Percentiles rank a stretch among this genome's conserved stretches.
These are phyloP conservation scores for Plectosphaerella plurivora DNA, from an alignment of 2,329 filamentous ascomycete species.

Conservation along the genomic window DNA sequence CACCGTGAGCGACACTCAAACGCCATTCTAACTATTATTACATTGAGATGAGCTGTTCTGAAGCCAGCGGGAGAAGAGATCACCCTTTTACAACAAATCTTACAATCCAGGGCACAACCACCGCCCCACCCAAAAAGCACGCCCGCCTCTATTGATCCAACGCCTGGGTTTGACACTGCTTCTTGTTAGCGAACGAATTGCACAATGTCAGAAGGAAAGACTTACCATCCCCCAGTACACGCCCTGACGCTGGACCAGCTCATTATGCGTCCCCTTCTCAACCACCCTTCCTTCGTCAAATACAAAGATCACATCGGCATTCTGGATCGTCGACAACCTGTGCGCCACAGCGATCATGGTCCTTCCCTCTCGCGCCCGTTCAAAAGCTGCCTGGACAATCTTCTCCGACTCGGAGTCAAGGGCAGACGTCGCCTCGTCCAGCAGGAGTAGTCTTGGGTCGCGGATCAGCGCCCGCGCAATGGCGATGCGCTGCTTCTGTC, in stretches of 20 bases:
- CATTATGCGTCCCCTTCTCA: slow-evolving; percentile 33
- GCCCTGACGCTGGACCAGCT: slow-evolving; percentile 7
- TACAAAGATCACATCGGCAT: slow-evolving; percentile 39
- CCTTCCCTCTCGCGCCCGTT: slow-evolving; percentile 19
- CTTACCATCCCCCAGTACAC: slow-evolving; percentile 14
- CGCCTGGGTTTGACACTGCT: slow-evolving; percentile 12
- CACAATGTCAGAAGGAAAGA: background rate
- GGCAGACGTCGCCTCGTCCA: slow-evolving; percentile 55
- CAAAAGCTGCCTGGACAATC: slow-evolving; percentile 38
- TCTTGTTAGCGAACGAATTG: background rate
- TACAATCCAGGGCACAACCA: no score
- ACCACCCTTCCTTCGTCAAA: slow-evolving; percentile 34
- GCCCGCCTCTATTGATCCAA: slow-evolving; percentile 9
- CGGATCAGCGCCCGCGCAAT: slow-evolving; percentile 51
- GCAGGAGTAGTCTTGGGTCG: slow-evolving; percentile 43
- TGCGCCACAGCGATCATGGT: slow-evolving; percentile 38
- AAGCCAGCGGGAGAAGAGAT: no score
- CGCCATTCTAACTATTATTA: no score
- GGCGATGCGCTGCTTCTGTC: slow-evolving; percentile 51
- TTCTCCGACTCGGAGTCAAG: slow-evolving; percentile 52
- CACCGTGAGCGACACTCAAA: background rate
- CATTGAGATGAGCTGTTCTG: no score
- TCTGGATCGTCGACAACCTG: slow-evolving; percentile 35
- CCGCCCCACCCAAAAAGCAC: no score
- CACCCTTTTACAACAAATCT: no score